A percentile compares a stretch with the other conserved stretches of the same genome.
phyloP scores from a whole-genome alignment of 2,329 filamentous ascomycete species.

The Monilinia fructigena region DNA sequence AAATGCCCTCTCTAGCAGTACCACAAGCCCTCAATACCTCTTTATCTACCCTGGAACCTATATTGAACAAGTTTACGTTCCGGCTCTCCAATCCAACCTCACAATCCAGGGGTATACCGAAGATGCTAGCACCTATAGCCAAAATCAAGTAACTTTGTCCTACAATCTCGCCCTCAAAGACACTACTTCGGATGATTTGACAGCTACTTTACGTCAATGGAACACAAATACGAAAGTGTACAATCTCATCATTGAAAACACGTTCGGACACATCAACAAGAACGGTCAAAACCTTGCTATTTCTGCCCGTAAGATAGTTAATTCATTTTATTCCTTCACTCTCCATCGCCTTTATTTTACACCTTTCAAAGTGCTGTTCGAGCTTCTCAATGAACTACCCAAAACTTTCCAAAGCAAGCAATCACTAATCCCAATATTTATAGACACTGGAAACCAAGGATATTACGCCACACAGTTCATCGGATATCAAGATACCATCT shows the following conservation, averaged over 20 bases:
- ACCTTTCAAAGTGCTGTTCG: conserved; percentile 56
- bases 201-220: conserved; percentile 36
- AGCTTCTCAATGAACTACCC: conserved; percentile 44
- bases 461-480: conserved; percentile 56
- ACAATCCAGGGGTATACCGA: conserved; percentile 55
- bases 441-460: conserved; percentile 51
- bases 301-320: conserved; percentile 43
- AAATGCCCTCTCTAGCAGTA: conserved; percentile 45
- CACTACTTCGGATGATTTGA: conserved; percentile 45
- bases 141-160: conserved; percentile 50
- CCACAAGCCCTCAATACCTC: conserved; percentile 49
- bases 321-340: not conserved
- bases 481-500: conserved; percentile 57
- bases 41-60: conserved; percentile 58
- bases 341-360: not conserved
- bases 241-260: conserved; percentile 53
- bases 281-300: conserved; percentile 55
- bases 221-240: conserved; percentile 54
- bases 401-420: conserved; percentile 38
- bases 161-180: conserved; percentile 44
- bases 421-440: conserved; percentile 53
- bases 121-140: conserved; percentile 46
- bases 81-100: conserved; percentile 47
- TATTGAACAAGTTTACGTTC: conserved; percentile 55
- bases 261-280: conserved; percentile 29